phyloP scores from a whole-genome alignment of 768 basidiomycete species.

The Mycena amicta region DNA sequence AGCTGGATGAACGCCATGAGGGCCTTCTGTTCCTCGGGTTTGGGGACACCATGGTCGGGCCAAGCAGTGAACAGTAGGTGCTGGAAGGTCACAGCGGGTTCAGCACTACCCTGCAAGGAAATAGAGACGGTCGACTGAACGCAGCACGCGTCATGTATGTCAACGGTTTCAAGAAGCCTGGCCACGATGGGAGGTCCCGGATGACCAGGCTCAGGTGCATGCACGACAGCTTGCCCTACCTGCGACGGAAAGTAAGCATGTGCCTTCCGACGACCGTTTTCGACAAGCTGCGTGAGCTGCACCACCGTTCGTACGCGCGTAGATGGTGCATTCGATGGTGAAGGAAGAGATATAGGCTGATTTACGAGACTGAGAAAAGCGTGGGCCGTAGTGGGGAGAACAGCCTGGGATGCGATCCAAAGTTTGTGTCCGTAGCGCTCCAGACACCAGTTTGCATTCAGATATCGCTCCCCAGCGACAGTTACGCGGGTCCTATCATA shows the following conservation, averaged over 20 bases:
- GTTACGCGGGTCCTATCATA: conserved; percentile 82
- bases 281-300: conserved; percentile 77
- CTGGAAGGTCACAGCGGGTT: conserved; percentile 53
- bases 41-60: conserved; percentile 87
- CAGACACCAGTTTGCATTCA: conserved; percentile 87
- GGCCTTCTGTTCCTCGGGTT: conserved; percentile 56
- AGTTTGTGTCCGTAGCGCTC: conserved; percentile 72
- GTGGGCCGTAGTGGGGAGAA: conserved; percentile 68
- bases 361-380: conserved; percentile 74
- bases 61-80: conserved; percentile 77
- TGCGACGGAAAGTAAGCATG: conserved; percentile 72
- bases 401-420: conserved; percentile 90
- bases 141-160: conserved; percentile 60
- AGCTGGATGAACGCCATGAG: conserved; percentile 64
- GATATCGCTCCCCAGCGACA: conserved; percentile 53
- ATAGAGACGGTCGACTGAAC: conserved; percentile 63
- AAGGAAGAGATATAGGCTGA: conserved; percentile 46
- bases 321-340: conserved; percentile 24
- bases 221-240: conserved; percentile 53
- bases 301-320: conserved; percentile 73
- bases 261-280: conserved; percentile 72
- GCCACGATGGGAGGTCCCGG: conserved; percentile 52
- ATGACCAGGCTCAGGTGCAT: conserved; percentile 48
- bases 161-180: conserved; percentile 50
- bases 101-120: conserved; percentile 31